A percentile compares a stretch with the other conserved stretches of the same genome.
Evolutionary conservation across 2,329 filamentous ascomycete genomes (phyloP).

Genomic region (Xylariaceae sp.): DNA sequence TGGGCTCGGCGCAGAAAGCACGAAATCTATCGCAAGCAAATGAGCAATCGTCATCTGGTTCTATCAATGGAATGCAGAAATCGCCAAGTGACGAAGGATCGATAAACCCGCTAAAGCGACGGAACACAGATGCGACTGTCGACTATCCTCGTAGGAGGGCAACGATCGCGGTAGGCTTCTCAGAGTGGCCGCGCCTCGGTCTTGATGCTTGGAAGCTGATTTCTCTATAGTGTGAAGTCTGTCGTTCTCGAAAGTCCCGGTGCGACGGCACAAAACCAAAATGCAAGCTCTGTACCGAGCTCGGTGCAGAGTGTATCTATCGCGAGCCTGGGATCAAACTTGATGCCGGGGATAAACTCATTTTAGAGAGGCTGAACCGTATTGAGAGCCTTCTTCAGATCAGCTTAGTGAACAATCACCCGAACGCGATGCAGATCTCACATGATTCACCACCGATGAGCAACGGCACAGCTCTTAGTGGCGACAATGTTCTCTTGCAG

Average conservation of each 20-base stretch:
- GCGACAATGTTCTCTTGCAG: constrained; percentile 61
- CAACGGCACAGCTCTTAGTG: constrained; percentile 66
- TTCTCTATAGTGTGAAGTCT: constrained; percentile 73
- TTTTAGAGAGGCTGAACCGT: constrained; percentile 76
- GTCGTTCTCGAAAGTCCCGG: constrained; percentile 78
- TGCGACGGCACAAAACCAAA: constrained; percentile 83
- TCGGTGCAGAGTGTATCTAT: constrained; percentile 84
- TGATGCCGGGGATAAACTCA: constrained; percentile 85
- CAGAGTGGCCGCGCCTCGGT: constrained; percentile 8
- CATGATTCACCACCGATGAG: constrained; percentile 70
- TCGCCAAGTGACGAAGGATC: constrained; percentile 57
- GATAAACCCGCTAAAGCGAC: constrained; percentile 62
- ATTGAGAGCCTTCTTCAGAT: constrained; percentile 83
- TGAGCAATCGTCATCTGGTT: constrained; percentile 46
- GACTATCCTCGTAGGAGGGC: constrained; percentile 70
- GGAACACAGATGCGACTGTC: constrained; percentile 65
- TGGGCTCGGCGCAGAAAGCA: constrained; percentile 60
- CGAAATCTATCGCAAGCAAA: constrained; percentile 63
- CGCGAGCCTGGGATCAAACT: constrained; percentile 87
- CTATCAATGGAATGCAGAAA: constrained; percentile 54
- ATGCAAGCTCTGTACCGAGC: constrained; percentile 82
- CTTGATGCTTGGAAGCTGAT: constrained; percentile 16
- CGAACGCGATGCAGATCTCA: constrained; percentile 61
- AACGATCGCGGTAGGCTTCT: constrained; percentile 66
- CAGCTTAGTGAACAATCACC: constrained; percentile 60